A percentile compares a stretch with the other conserved stretches of the same genome.
Conservation (phyloP, 1,139 yeast genomes). For the Debaryomyces nepalensis region DNA sequence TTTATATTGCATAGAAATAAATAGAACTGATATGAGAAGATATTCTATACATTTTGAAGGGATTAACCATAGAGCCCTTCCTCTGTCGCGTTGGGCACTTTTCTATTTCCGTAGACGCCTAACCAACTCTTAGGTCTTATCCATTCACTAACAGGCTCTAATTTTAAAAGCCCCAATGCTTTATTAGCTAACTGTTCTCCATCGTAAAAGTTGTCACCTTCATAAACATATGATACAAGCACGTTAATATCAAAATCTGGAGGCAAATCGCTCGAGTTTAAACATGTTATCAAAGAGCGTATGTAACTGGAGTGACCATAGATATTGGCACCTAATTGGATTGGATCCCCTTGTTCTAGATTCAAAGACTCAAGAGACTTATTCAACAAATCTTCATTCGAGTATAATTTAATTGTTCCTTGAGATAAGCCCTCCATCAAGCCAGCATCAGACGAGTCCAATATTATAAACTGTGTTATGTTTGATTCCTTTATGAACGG, state of each 20-base stretch:
- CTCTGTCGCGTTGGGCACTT: constrained; percentile 70
- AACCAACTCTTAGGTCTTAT: constrained; percentile 76
- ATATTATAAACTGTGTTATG: constrained; percentile 55
- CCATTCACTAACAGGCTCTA: constrained; percentile 36
- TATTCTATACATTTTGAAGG: background rate
- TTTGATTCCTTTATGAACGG: constrained; percentile 49
- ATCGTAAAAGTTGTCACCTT: constrained; percentile 85
- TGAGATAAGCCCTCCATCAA: constrained; percentile 32
- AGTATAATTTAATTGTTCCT: constrained; percentile 35
- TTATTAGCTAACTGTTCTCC: constrained; percentile 60
- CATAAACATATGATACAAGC: constrained; percentile 67
- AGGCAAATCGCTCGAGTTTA: constrained; percentile 7
- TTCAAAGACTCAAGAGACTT: constrained; percentile 37
- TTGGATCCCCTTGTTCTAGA: constrained; percentile 18
- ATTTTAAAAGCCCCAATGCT: constrained; percentile 33
- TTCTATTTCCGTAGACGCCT: constrained; percentile 79
- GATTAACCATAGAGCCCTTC: constrained; percentile 70
- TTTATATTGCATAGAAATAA: background rate
- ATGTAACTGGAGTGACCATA: constrained; percentile 19
- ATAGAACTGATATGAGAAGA: background rate
- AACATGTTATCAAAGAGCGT: constrained; percentile 13
- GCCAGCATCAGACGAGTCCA: constrained; percentile 79
- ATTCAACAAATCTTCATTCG: constrained; percentile 39
- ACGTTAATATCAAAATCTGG: constrained; percentile 25
- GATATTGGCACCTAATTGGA: constrained; percentile 16